Percentiles rank a stretch among this genome's conserved stretches.
These are phyloP conservation scores for Skeletonema grethae DNA, from an alignment of 108 stramenopile genomes.

Conservation along the genomic window DNA sequence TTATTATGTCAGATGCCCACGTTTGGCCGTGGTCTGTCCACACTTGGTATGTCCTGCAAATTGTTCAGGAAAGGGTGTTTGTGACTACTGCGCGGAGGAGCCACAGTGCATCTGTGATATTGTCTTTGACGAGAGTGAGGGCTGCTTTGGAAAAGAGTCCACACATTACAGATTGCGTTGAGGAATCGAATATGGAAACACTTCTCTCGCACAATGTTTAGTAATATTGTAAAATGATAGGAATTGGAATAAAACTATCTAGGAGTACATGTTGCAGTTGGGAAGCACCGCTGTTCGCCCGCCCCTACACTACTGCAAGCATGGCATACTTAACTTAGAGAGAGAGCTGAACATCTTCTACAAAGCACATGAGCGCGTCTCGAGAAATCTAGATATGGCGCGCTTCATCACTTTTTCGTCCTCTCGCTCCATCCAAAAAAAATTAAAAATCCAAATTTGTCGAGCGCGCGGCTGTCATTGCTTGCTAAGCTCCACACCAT, in stretches of 20 bases:
- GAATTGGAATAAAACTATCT: no score
- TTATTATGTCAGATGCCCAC: conserved; percentile 33
- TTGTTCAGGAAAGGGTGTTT: conserved; percentile 51
- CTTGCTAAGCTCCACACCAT: neutral
- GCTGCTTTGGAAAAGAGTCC: conserved; percentile 24
- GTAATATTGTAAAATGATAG: no score
- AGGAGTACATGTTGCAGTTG: no score
- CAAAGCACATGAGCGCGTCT: no score
- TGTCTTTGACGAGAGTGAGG: conserved; percentile 40
- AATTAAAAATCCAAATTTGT: no score
- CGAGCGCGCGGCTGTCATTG: neutral
- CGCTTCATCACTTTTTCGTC: neutral
- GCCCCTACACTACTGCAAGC: no score
- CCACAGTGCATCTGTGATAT: conserved; percentile 45
- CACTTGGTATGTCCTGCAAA: conserved; percentile 48
- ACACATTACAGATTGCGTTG: neutral
- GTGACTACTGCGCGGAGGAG: conserved; percentile 43
- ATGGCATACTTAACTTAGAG: no score
- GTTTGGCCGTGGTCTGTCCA: conserved; percentile 46
- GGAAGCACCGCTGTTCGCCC: no score
- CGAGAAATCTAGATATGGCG: no score
- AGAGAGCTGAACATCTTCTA: no score
- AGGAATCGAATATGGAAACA: neutral
- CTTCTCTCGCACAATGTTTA: neutral
- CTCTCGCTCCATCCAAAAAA: neutral